Conservation (phyloP, 106 monocot species). For the Dendrobium chrysotoxum region DNA sequence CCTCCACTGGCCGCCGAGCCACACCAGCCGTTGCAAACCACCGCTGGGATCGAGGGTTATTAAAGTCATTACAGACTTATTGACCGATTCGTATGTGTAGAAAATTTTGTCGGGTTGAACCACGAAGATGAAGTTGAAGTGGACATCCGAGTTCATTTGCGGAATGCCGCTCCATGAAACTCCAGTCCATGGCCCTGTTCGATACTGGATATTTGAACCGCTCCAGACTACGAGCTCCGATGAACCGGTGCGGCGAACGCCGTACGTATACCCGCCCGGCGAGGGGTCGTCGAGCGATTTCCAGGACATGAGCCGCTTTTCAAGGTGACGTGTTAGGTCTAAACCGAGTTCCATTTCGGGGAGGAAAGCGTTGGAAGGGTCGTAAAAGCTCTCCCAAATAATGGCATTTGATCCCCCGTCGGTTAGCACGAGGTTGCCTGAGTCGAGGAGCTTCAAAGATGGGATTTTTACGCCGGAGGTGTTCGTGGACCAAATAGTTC, state of each 20-base stretch:
- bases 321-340: neutral
- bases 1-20: conserved; percentile 2
- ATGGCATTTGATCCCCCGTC: neutral
- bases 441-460: conserved; percentile 10
- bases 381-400: conserved; percentile 23
- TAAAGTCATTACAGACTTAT: conserved; percentile 1
- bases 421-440: conserved; percentile 16
- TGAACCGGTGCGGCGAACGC: neutral
- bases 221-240: neutral
- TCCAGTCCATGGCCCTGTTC: conserved; percentile 3
- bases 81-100: conserved; percentile 7
- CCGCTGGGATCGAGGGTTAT: neutral
- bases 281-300: conserved; percentile 11
- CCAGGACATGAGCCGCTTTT: conserved; percentile 11
- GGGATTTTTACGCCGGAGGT: conserved; percentile 10
- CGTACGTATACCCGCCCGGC: conserved; percentile 3
- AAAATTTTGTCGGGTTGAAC: neutral
- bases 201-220: conserved; percentile 6
- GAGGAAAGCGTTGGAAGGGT: conserved; percentile 15
- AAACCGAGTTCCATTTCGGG: conserved; percentile 20
- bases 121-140: conserved; percentile 2
- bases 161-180: conserved; percentile 10
- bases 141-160: conserved; percentile 1
- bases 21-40: conserved; percentile 1
- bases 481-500: neutral